Evolutionary conservation across 2,329 filamentous ascomycete genomes (phyloP).

Genomic region (Trichoderma atrobrunneum): DNA sequence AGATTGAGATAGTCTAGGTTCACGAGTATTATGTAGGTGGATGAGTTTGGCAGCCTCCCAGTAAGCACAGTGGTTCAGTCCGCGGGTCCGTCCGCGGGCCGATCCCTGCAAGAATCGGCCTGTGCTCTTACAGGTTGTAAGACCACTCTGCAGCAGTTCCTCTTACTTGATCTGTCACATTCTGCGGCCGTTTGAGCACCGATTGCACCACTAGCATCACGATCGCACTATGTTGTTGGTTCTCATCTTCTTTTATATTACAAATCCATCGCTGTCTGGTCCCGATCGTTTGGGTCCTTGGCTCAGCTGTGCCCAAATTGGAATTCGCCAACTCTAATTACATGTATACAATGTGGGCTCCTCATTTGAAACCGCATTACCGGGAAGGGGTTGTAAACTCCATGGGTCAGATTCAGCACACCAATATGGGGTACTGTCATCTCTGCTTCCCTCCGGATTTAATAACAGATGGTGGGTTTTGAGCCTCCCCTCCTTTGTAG

Average conservation of each 20-base stretch:
- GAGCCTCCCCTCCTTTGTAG: neutral
- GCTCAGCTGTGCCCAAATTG: neutral
- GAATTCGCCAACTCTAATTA: neutral
- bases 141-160: neutral
- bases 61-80: neutral
- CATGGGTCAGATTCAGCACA: neutral
- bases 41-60: neutral
- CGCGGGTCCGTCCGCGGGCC: neutral
- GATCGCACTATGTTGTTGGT: neutral
- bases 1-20: neutral
- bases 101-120: neutral
- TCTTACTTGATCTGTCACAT: neutral
- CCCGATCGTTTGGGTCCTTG: slow-evolving; percentile 5
- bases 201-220: neutral
- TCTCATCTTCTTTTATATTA: neutral
- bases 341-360: neutral
- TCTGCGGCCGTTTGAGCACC: neutral
- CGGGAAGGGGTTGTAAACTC: neutral
- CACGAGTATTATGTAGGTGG: neutral
- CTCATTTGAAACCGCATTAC: neutral
- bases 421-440: neutral
- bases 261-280: neutral
- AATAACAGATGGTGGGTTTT: neutral
- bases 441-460: neutral
- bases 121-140: neutral